These are phyloP conservation scores for Hypoxylon perforatum DNA, from an alignment of 495 filamentous ascomycete species.

Conservation along the genomic window DNA sequence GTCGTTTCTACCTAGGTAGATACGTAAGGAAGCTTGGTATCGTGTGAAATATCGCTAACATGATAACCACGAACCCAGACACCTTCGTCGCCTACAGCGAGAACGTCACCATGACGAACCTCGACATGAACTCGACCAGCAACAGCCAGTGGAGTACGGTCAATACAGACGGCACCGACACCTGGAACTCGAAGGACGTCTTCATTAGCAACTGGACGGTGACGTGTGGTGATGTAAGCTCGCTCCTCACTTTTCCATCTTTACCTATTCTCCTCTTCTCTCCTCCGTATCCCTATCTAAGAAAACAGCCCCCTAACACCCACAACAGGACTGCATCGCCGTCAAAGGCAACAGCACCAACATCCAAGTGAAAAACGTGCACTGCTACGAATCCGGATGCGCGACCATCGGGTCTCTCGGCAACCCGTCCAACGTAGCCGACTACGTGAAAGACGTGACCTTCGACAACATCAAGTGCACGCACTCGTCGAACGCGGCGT, in stretches of 20 bases:
- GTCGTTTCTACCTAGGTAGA: too few relatives aligned
- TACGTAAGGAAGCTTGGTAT: too few relatives aligned
- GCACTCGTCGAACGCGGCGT: constrained; percentile 63
- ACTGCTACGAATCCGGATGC: constrained; percentile 55
- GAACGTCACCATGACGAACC: constrained; percentile 59
- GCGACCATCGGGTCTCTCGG: constrained; percentile 52
- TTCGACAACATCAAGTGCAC: constrained; percentile 56
- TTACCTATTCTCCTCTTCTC: not conserved
- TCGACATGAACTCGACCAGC: constrained; percentile 53
- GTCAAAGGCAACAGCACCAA: constrained; percentile 71
- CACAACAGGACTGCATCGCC: constrained; percentile 65
- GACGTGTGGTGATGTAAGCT: constrained; percentile 53
- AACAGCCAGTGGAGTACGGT: constrained; percentile 49
- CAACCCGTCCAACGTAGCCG: constrained; percentile 44
- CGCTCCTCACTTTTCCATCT: not conserved
- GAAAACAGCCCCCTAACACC: not conserved
- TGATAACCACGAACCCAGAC: constrained; percentile 31
- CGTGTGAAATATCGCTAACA: not conserved
- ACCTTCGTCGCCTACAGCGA: constrained; percentile 55
- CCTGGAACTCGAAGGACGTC: constrained; percentile 56
- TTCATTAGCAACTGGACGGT: constrained; percentile 56
- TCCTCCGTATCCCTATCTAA: not conserved
- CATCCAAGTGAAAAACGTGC: constrained; percentile 51
- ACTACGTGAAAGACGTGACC: constrained; percentile 52
- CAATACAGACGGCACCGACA: constrained; percentile 57